Conservation (phyloP, 257 asterid genomes). For the Forsythia suspensa region DNA sequence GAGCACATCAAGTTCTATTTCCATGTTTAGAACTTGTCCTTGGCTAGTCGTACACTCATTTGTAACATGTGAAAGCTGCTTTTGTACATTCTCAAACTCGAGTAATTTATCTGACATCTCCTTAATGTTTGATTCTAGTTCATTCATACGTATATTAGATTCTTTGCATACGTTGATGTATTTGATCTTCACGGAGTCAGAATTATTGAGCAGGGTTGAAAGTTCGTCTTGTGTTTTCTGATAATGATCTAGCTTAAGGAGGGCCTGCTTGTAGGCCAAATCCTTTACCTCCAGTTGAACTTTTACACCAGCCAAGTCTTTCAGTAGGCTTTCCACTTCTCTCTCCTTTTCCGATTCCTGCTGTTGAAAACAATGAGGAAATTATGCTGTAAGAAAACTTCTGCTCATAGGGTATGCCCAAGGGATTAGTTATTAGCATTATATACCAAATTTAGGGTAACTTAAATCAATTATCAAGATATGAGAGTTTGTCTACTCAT, state of each 20-base stretch:
- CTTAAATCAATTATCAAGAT: too few relatives aligned
- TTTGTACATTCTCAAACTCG: slow-evolving; percentile 29
- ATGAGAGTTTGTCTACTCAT: too few relatives aligned
- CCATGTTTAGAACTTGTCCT: slow-evolving; percentile 28
- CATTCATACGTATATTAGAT: slow-evolving; percentile 24
- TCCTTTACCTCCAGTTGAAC: slow-evolving; percentile 57
- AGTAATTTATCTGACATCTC: slow-evolving; percentile 18
- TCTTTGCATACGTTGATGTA: slow-evolving; percentile 37
- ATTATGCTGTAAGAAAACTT: background rate
- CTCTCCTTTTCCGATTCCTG: slow-evolving; percentile 38
- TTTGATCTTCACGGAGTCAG: slow-evolving; percentile 44
- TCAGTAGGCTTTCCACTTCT: slow-evolving; percentile 37
- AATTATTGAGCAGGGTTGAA: slow-evolving; percentile 32
- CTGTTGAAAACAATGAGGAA: background rate
- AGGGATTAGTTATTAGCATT: too few relatives aligned
- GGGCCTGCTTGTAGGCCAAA: slow-evolving; percentile 51
- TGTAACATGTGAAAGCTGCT: slow-evolving; percentile 28
- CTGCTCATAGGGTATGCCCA: background rate
- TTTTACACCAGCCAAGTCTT: slow-evolving; percentile 2
- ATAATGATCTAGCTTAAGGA: slow-evolving; percentile 43
- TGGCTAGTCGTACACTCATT: slow-evolving; percentile 31
- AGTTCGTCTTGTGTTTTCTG: slow-evolving; percentile 49
- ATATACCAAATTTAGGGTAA: too few relatives aligned
- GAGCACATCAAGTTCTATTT: slow-evolving; percentile 28
- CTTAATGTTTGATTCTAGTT: slow-evolving; percentile 40